Conservation (phyloP, 176 grass and related monocot genomes). For the Pontederia crassipes region DNA sequence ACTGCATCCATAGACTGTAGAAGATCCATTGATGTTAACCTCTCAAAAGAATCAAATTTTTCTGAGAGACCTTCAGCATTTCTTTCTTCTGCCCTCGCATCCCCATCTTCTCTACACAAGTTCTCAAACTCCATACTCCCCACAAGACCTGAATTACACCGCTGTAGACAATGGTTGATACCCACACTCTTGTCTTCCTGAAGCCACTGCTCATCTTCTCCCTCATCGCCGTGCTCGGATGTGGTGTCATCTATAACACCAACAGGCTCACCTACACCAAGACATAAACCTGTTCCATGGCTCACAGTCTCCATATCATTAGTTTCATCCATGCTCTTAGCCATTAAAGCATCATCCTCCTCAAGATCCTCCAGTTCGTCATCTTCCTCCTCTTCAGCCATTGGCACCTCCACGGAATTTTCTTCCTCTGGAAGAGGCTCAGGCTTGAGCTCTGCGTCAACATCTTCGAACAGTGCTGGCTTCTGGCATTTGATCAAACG, state of each 20-base stretch:
- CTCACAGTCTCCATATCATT: constrained; percentile 25
- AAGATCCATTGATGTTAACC: constrained; percentile 57
- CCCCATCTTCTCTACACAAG: constrained; percentile 58
- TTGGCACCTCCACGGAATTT: constrained; percentile 5
- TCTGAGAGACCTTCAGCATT: constrained; percentile 38
- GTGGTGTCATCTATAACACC: constrained; percentile 27
- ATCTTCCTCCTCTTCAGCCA: constrained; percentile 27
- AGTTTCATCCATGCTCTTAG: constrained; percentile 22
- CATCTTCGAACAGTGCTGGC: constrained; percentile 27
- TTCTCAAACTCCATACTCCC: constrained; percentile 68
- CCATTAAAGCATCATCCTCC: constrained; percentile 21
- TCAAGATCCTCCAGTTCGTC: constrained; percentile 24
- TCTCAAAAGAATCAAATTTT: constrained; percentile 22
- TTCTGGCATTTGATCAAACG: constrained; percentile 49
- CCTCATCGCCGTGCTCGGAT: constrained; percentile 33
- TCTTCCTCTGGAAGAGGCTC: constrained; percentile 27
- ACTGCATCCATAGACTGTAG: constrained; percentile 59
- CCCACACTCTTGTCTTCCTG: constrained; percentile 30
- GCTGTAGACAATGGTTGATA: constrained; percentile 35
- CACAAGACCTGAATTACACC: constrained; percentile 35
- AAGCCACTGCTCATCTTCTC: constrained; percentile 40
- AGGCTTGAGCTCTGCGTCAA: constrained; percentile 20
- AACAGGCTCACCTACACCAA: constrained; percentile 27
- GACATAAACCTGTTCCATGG: constrained; percentile 29
- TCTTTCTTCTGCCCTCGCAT: constrained; percentile 38